Base-by-base conservation (phyloP, 129 eudicot species). In the Kitagawia praeruptora region DNA sequence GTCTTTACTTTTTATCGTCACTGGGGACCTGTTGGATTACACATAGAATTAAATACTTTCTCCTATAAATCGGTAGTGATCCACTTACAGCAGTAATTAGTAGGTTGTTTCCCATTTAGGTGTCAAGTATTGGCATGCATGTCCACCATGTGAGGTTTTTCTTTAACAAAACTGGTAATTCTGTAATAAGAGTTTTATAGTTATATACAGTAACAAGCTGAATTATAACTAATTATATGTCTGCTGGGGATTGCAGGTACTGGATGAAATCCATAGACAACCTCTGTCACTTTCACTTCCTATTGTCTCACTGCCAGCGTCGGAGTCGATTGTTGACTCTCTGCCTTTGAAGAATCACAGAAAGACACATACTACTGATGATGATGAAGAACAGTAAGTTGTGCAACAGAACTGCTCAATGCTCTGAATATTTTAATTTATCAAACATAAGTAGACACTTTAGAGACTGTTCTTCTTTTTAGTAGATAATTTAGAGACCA, bases 231-330 rank as follows among this genome's bases (percentile, higher is more conserved):
- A n/a, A 9, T 25, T n/a, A 61, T 2, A 6, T n/a, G 13, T 61
- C 69, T 8, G 69, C 6, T 61, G 69, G 69, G 63, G 15, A 61
- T 66, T 71, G 77, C 85, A 91, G 96, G 96, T 88, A 80, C 84
- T 91, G 81, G 96, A 91, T 87, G 93, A 91, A 83, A 87, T 91
- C 67, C 96, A 91, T 79, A 86, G 90, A 72, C 96, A 91, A 81
- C 96, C 93, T 1, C 78, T 85, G 79, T 85, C 96, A 46, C 86
- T 85, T 75, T 84, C 93, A 78, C 79, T 87, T 53, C 82, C 89
- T 56, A 69, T 88, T 84, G 84, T 82, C 69, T 86, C 96, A 80
- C 81, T 81, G 75, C 96, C 96, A 3, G 96, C 96, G 76, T 88
- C 91, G 31, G 93, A 87, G 78, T 83, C 91, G 40, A 87, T 88